Evolutionary conservation across 2,329 filamentous ascomycete species (phyloP).

Genomic region (Nemania bipapillata): DNA sequence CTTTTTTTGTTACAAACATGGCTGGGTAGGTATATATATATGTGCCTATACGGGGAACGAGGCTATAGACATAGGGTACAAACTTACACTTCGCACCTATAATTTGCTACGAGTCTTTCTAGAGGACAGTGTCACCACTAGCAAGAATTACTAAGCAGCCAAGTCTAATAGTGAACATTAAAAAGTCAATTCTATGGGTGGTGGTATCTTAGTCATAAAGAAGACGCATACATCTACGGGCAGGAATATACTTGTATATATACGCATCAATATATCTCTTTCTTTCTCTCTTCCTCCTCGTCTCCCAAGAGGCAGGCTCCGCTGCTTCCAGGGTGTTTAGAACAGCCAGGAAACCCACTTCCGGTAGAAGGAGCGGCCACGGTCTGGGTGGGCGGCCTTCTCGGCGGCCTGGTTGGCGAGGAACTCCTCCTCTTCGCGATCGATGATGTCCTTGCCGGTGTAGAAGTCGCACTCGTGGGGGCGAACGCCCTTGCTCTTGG

Average conservation of each 20-base stretch:
- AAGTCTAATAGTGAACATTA: background rate
- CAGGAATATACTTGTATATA: constrained; percentile 7
- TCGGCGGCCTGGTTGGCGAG: constrained; percentile 64
- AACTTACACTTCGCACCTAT: background rate
- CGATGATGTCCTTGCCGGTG: constrained; percentile 77
- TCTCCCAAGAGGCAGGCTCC: background rate
- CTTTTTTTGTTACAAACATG: too few species aligned
- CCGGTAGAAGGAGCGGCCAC: constrained; percentile 65
- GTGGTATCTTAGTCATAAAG: constrained; percentile 32
- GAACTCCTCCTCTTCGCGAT: constrained; percentile 77
- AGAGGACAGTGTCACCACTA: background rate
- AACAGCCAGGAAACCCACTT: constrained; percentile 71
- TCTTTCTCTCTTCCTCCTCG: background rate
- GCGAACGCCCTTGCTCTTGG: constrained; percentile 64
- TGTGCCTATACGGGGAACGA: too few species aligned
- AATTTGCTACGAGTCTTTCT: background rate
- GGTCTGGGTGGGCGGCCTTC: constrained; percentile 46
- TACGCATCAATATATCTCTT: background rate
- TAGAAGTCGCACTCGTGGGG: constrained; percentile 74
- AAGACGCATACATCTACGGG: constrained; percentile 15
- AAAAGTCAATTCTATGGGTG: constrained; percentile 10
- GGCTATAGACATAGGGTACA: background rate
- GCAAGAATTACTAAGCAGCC: background rate
- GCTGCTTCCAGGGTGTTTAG: constrained; percentile 50
- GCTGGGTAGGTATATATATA: too few species aligned